Conservation (phyloP, 1,284 basidiomycete genomes). For the Ceratorhiza oryzae-sativae region DNA sequence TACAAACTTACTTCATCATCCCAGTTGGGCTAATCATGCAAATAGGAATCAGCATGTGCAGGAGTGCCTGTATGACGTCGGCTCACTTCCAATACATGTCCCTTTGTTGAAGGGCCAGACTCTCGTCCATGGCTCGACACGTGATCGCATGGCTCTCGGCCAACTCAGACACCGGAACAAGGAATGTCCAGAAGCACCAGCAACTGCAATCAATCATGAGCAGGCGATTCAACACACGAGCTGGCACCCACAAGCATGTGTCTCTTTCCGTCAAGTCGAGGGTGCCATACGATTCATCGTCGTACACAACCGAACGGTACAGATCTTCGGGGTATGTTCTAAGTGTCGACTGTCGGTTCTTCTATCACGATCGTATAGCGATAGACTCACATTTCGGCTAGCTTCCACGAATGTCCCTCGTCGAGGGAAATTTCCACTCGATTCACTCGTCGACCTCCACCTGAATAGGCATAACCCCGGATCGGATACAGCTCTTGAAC, state of each 20-base stretch:
- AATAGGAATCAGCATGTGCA: background rate
- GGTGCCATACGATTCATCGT: conserved; percentile 52
- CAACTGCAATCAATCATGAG: conserved; percentile 51
- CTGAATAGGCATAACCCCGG: conserved; percentile 69
- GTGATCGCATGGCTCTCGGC: conserved; percentile 54
- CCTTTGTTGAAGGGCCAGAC: conserved; percentile 57
- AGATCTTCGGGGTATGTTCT: conserved; percentile 63
- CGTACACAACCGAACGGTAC: conserved; percentile 53
- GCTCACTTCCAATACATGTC: conserved; percentile 57
- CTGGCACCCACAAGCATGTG: conserved; percentile 56
- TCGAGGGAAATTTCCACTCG: conserved; percentile 69
- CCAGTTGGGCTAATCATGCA: conserved; percentile 57
- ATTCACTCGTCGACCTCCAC: conserved; percentile 67
- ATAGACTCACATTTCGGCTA: conserved; percentile 56
- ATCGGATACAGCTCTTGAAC: conserved; percentile 51
- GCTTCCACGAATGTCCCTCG: conserved; percentile 62
- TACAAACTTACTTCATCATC: conserved; percentile 62
- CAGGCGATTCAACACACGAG: background rate
- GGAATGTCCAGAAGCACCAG: conserved; percentile 71
- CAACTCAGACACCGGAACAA: conserved; percentile 54
- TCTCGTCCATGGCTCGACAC: conserved; percentile 68
- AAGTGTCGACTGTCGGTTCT: no score
- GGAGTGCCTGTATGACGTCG: background rate
- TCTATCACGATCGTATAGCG: no score
- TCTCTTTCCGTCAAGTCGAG: conserved; percentile 62